Conservation (phyloP, 768 basidiomycete genomes). For the Lactarius hatsudake region DNA sequence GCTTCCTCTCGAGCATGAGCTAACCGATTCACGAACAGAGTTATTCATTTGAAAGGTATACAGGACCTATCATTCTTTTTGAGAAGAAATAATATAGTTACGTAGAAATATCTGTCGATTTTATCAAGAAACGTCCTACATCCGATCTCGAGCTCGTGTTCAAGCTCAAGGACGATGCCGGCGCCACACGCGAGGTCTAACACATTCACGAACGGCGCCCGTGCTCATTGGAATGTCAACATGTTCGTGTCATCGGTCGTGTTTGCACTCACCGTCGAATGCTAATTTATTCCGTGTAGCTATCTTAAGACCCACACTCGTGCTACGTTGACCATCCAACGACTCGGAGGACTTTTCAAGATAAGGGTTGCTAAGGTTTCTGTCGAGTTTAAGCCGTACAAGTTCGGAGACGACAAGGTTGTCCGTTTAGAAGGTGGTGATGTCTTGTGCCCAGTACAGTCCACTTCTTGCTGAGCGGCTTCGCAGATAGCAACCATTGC, state of each 20-base stretch:
- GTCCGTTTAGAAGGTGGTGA: neutral
- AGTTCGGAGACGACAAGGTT: neutral
- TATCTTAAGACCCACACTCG: neutral
- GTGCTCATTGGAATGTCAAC: neutral
- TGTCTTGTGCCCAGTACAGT: neutral
- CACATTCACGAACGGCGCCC: neutral
- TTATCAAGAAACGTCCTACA: neutral
- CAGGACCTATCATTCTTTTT: neutral
- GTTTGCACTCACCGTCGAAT: neutral
- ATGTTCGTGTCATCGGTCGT: neutral
- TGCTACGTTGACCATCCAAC: neutral
- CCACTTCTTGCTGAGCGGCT: neutral
- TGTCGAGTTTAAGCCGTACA: neutral
- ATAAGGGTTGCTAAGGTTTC: neutral
- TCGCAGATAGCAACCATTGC: neutral
- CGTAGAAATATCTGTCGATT: neutral
- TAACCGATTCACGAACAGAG: neutral
- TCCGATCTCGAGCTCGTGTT: neutral
- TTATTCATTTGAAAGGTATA: neutral
- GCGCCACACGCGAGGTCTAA: neutral
- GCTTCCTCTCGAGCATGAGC: accelerated
- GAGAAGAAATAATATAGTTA: neutral
- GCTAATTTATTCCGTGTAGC: neutral
- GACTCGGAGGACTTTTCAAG: neutral
- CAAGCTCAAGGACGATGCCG: neutral